Base-by-base conservation (phyloP, 2,329 filamentous ascomycete genomes). In the Polychaeton citri region DNA sequence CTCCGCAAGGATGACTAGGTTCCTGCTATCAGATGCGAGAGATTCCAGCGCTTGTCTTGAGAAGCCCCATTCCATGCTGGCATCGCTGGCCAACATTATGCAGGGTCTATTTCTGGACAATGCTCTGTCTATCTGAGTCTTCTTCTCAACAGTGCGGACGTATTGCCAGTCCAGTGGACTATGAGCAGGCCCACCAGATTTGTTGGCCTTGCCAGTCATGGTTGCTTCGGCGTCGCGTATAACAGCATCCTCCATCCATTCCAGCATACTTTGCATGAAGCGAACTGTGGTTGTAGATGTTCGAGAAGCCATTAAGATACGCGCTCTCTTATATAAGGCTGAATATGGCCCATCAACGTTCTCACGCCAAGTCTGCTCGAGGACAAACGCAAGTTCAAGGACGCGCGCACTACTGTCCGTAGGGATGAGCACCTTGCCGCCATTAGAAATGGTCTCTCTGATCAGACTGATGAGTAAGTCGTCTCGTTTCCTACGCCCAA, bases 171-270 rank as follows among this genome's bases (percentile, higher is more conserved):
- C 86, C 44, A 98, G 94, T 0, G 90, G 87, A 0, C 82, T 81
- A 2, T 71, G 72, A 16, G 57, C 54, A 20, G 60, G 53, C 47
- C 68, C 75, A 10, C 64, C 61, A 18, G 64, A 64, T 12, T 51
- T 50, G 34, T 61, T 58, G 6, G 38, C 46, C 30, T 52, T 46
- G 10, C 37, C 41, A 3, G 43, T 49, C 46, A 66, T 66, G 19
- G 56, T 62, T 33, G 63, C 63, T 37, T 56, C 61, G 42, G 57
- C 61, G 44, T 96, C 88, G 37, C 86, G 78, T 30, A 93, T 81
- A 40, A 98, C 92, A 39, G 78, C 80, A 52, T 95, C 87, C 53
- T 96, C 87, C 87, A 98, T 96, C 90, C 90, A 98, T 54, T 98
- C 90, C 20, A 98, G 67, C 83, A 98, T 93, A 57, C 88, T 95